Conservation (phyloP, 352 stramenopile genomes). For the Albugo candida region DNA sequence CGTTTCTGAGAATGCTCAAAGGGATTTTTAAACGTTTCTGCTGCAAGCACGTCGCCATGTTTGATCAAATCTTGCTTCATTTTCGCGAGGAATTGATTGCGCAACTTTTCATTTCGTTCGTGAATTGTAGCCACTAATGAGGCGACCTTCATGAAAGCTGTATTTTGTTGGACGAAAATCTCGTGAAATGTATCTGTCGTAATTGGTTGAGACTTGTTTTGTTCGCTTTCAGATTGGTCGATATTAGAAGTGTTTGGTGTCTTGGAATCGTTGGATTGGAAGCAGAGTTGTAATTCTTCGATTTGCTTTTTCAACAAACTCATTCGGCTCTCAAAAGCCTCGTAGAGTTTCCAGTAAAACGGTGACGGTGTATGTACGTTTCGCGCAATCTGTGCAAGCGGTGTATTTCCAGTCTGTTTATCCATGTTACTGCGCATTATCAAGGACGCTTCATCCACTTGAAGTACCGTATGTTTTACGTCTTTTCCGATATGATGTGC, state of each 20-base stretch:
- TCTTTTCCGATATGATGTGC: conserved; percentile 57
- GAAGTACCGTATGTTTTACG: conserved; percentile 47
- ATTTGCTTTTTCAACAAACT: conserved; percentile 51
- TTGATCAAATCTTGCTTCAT: conserved; percentile 37
- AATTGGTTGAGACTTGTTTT: too few species aligned
- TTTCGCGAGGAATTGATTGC: conserved; percentile 37
- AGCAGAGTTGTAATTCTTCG: conserved; percentile 11
- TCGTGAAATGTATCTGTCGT: conserved; percentile 3
- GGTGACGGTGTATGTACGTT: conserved; percentile 57
- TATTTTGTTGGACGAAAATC: conserved; percentile 58
- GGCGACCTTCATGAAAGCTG: conserved; percentile 50
- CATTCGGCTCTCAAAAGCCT: conserved; percentile 57
- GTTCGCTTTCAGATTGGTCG: too few species aligned
- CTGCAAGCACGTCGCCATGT: conserved; percentile 36
- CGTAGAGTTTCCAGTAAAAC: conserved; percentile 64
- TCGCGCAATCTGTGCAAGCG: conserved; percentile 34
- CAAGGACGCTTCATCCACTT: conserved; percentile 45
- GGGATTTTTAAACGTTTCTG: conserved; percentile 38
- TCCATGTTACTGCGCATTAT: conserved; percentile 36
- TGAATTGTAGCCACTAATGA: conserved; percentile 57
- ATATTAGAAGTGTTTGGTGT: too few species aligned
- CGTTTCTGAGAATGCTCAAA: conserved; percentile 56
- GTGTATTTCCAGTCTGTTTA: background rate
- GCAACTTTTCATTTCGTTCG: conserved; percentile 51
- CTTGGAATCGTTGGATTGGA: too few species aligned